These are phyloP conservation scores for Lachancea fermentati DNA, from an alignment of 805 yeast species.

Conservation along the genomic window DNA sequence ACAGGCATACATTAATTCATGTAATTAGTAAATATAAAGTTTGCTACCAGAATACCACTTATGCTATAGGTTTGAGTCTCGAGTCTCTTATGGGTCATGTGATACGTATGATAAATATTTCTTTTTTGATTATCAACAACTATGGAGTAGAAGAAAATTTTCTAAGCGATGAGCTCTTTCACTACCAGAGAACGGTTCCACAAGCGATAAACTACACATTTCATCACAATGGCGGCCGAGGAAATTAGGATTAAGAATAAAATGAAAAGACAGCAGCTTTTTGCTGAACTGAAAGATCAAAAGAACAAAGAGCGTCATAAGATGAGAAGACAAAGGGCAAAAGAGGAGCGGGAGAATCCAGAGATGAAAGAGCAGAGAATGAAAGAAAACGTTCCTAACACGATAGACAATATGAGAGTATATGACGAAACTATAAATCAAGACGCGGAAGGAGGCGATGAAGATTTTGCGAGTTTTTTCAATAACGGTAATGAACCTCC, in stretches of 20 bases:
- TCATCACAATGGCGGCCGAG: constrained; percentile 31
- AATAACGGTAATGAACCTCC: constrained; percentile 72
- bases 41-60: no score
- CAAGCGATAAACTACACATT: neutral
- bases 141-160: constrained; percentile 3
- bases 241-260: constrained; percentile 62
- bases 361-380: constrained; percentile 76
- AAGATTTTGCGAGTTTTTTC: constrained; percentile 29
- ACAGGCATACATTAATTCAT: no score
- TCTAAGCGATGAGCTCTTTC: constrained; percentile 6
- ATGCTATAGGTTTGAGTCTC: no score
- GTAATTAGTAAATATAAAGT: no score
- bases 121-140: no score
- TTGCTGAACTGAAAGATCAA: constrained; percentile 67
- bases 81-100: no score
- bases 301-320: constrained; percentile 72
- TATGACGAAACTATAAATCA: constrained; percentile 74
- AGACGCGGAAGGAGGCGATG: constrained; percentile 38
- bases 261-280: constrained; percentile 71
- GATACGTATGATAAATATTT: no score
- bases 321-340: constrained; percentile 75
- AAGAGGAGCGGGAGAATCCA: constrained; percentile 79
- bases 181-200: no score
- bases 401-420: constrained; percentile 78
- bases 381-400: constrained; percentile 68